Conservation (phyloP, 345 rosid species). For the Brassica nigra region DNA sequence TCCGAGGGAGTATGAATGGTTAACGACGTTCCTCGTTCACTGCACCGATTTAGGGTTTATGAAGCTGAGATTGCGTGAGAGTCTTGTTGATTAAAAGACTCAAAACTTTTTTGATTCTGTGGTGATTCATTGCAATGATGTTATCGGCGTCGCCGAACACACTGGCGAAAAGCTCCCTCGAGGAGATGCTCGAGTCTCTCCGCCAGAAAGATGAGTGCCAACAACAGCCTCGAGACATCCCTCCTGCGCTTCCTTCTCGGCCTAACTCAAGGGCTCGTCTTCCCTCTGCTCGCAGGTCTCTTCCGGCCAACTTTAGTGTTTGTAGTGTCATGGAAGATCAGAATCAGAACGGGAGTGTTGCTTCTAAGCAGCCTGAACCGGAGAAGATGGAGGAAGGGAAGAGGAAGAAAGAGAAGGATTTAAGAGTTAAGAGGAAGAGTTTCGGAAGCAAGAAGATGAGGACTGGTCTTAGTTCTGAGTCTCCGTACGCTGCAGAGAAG, state of each 20-base stretch:
- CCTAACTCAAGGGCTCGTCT: constrained; percentile 81
- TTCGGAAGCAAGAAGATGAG: constrained; percentile 85
- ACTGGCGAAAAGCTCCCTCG: constrained; percentile 80
- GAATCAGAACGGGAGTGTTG: constrained; percentile 38
- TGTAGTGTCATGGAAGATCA: constrained; percentile 31
- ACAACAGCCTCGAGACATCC: constrained; percentile 69
- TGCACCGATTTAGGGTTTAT: constrained; percentile 41
- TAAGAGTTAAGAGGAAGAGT: constrained; percentile 51
- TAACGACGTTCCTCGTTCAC: constrained; percentile 26
- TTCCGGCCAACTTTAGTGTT: constrained; percentile 59
- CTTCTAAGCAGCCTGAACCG: constrained; percentile 32
- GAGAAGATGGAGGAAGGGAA: constrained; percentile 57
- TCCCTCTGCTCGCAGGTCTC: constrained; percentile 74
- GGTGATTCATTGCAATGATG: constrained; percentile 52
- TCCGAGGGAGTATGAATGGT: constrained; percentile 37
- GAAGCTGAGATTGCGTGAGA: constrained; percentile 26
- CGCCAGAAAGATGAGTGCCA: constrained; percentile 66
- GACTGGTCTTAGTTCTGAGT: constrained; percentile 55
- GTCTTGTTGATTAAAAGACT: constrained; percentile 26
- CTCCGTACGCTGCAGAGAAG: constrained; percentile 54
- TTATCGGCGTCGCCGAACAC: constrained; percentile 71
- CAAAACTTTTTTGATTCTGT: background rate
- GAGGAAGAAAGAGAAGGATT: constrained; percentile 74
- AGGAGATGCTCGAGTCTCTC: constrained; percentile 91
- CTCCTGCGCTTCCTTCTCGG: constrained; percentile 90